Evolutionary conservation across 176 grass and related monocot species (phyloP), one percentile per base, ranked within the genome.

Genomic region (Dendrocalamus sinicus): DNA sequence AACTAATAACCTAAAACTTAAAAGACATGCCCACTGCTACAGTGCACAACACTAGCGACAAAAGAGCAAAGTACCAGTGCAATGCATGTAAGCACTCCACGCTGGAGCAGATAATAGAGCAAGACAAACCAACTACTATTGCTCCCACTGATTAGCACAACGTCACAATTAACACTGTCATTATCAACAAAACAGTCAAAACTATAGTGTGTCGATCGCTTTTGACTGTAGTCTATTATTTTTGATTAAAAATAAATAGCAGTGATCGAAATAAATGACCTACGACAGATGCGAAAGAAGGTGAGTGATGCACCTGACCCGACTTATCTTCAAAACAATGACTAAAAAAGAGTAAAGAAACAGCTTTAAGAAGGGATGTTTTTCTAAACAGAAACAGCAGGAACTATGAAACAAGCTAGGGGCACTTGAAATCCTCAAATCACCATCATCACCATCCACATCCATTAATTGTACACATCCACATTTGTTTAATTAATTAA

Each of bases 401-500:
- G 30, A 32, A 32, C 30, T 58, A 9, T 3, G 8, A 22, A 7
- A 54, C 52, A 19, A 4, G 53, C 17, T 15, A n/a, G 45, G 14
- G 17, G 24, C 23, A n/a, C 81, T 64, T 24, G 45, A 23, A 10
- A 86, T 26, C 43, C 55, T 41, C 22, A 54, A 65, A 80, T 66
- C 54, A 64, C 48, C 84, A 41, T 62, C 75, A 59, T 19, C 66
- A 24, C 19, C 66, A 60, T 39, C 75, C 45, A n/a, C 78, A 57
- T 43, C 59, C 65, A 81, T 70, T 37, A 69, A 72, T 86, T 90
- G 72, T 82, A 65, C 83, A 86, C 41, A 86, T 65, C 72, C 78
- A 77, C 72, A 90, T 39, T 71, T 57, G 84, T 45, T 65, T 67
- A 54, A 46, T 12, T 30, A 67, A 47, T 73, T 51, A 72, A 67